Percentiles rank a stretch among this genome's conserved stretches.
phyloP scores from a whole-genome alignment of 129 eudicot species.

The Artemisia annua region DNA sequence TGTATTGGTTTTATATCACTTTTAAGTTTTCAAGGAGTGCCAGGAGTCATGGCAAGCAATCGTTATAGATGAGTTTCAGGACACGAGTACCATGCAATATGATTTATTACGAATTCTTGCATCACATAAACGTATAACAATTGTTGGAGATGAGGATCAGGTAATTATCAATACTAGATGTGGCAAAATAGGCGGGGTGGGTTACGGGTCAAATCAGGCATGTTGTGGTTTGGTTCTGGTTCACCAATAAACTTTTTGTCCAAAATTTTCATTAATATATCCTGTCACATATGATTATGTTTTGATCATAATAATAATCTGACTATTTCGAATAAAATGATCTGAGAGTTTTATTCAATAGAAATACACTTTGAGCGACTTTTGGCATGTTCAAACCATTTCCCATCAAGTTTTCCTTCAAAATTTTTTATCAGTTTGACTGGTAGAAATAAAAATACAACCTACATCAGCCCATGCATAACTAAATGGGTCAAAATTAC shows the following conservation, averaged over 20 bases:
- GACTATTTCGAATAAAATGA: background rate
- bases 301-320: background rate
- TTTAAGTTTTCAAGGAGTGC: slow-evolving; percentile 66
- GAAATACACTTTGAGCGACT: background rate
- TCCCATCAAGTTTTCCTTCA: background rate
- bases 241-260: background rate
- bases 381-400: background rate
- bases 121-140: slow-evolving; percentile 78
- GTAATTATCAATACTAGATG: slow-evolving; percentile 30
- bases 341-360: background rate
- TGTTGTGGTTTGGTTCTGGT: background rate
- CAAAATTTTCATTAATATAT: background rate
- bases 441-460: background rate
- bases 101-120: slow-evolving; percentile 64
- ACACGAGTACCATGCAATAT: slow-evolving; percentile 96
- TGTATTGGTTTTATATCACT: slow-evolving; percentile 11
- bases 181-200: slow-evolving; percentile 7
- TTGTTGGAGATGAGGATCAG: slow-evolving; percentile 99
- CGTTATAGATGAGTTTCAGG: slow-evolving; percentile 93
- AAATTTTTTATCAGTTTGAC: background rate
- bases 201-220: background rate
- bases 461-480: background rate
- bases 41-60: slow-evolving; percentile 88
- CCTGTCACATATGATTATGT: too few relatives aligned
- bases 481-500: background rate